These are phyloP conservation scores for Phialocephala subalpina DNA, from an alignment of 2,329 filamentous ascomycete species.

Conservation along the genomic window DNA sequence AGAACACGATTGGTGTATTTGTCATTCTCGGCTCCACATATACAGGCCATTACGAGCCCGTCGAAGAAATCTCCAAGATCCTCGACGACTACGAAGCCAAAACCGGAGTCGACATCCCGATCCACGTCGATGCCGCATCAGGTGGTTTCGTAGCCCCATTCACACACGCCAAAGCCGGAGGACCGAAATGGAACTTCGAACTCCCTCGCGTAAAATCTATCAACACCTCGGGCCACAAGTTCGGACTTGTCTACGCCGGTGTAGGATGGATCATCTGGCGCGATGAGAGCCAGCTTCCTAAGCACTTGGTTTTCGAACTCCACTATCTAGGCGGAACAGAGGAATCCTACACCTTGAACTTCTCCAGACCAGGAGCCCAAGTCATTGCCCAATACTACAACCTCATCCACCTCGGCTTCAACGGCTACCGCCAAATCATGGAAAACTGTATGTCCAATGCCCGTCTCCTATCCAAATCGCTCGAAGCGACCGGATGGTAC, in stretches of 20 bases:
- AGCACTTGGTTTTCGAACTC: slow-evolving; percentile 74
- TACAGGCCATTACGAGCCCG: slow-evolving; percentile 77
- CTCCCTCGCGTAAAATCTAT: slow-evolving; percentile 71
- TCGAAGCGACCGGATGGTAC: slow-evolving; percentile 74
- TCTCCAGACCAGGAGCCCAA: slow-evolving; percentile 74
- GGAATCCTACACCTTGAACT: slow-evolving; percentile 75
- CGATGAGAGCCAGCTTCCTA: slow-evolving; percentile 69
- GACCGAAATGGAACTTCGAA: slow-evolving; percentile 69
- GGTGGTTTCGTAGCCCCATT: slow-evolving; percentile 71
- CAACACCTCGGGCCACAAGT: slow-evolving; percentile 70
- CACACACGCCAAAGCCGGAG: slow-evolving; percentile 61
- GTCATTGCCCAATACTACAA: slow-evolving; percentile 79
- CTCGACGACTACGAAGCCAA: slow-evolving; percentile 68
- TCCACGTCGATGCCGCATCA: slow-evolving; percentile 70
- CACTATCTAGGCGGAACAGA: slow-evolving; percentile 75
- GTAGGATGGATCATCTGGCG: slow-evolving; percentile 77
- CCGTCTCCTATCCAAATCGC: slow-evolving; percentile 65
- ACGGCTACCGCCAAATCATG: slow-evolving; percentile 70
- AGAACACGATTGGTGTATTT: slow-evolving; percentile 81
- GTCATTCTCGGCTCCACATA: slow-evolving; percentile 77
- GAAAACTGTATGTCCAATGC: slow-evolving; percentile 73
- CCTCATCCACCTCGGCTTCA: slow-evolving; percentile 73
- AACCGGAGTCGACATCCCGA: slow-evolving; percentile 71
- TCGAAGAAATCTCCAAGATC: slow-evolving; percentile 71
- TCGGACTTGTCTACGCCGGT: slow-evolving; percentile 70